Conservation (phyloP, 108 stramenopile species). For the Stephanodiscus minutulus region DNA sequence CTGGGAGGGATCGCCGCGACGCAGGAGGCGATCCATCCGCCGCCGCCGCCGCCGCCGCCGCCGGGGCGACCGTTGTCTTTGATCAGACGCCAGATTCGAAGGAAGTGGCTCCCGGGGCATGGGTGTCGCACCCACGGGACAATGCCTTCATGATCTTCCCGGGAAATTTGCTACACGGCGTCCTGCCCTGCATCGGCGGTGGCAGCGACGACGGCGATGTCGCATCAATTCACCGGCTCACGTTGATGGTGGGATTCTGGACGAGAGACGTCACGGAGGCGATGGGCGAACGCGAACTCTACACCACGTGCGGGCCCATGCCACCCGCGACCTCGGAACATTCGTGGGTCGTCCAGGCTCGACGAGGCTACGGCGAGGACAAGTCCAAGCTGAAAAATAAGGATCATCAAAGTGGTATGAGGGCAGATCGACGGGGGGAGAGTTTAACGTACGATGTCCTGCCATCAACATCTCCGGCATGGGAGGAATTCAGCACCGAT, state of each 20-base stretch:
- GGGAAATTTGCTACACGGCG: conserved; percentile 84
- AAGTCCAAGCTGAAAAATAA: neutral
- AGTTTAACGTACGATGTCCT: conserved; percentile 18
- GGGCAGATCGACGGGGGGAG: conserved; percentile 59
- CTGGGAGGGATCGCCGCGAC: neutral
- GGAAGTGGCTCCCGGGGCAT: conserved; percentile 53
- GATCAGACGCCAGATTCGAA: conserved; percentile 78
- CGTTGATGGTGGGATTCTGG: conserved; percentile 92
- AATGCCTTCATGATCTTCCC: conserved; percentile 77
- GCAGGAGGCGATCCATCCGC: conserved; percentile 4
- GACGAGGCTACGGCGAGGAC: conserved; percentile 3
- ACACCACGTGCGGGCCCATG: conserved; percentile 86
- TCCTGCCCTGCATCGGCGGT: conserved; percentile 72
- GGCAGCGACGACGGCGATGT: neutral
- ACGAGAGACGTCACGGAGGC: conserved; percentile 72
- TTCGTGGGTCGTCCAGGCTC: conserved; percentile 66
- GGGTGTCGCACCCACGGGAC: conserved; percentile 61
- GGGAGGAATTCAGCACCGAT: too few relatives aligned
- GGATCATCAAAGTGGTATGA: conserved; percentile 1
- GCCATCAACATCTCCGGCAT: neutral
- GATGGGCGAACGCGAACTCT: conserved; percentile 65
- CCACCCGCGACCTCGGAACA: conserved; percentile 69
- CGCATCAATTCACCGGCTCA: conserved; percentile 38
- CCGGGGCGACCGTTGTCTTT: conserved; percentile 81
- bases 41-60: conserved; percentile 11